phyloP scores from a whole-genome alignment of 179 eudicot genomes.

The Gypsophila paniculata region DNA sequence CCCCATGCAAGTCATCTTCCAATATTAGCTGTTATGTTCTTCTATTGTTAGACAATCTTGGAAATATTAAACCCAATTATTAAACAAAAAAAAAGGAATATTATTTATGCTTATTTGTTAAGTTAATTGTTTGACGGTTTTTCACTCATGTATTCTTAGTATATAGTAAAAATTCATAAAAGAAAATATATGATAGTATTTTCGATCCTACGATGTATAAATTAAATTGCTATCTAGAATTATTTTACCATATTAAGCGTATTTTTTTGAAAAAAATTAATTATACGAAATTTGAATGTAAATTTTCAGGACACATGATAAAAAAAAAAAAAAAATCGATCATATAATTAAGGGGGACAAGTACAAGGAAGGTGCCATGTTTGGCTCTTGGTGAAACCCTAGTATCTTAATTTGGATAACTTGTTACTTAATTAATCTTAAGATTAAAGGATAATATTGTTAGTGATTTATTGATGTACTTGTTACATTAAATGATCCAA shows the following conservation, averaged over 20 bases:
- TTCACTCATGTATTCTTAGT: no score
- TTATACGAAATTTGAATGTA: no score
- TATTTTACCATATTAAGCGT: no score
- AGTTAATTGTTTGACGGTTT: not conserved
- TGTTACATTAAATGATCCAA: not conserved
- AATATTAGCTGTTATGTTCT: conserved; percentile 34
- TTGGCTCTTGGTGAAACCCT: conserved; percentile 8
- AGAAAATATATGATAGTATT: no score
- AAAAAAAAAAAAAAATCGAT: no score
- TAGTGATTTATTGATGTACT: not conserved
- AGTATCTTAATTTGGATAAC: conserved; percentile 3
- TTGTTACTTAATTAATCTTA: conserved; percentile 7
- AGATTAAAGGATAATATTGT: not conserved
- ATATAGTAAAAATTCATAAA: no score
- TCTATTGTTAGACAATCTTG: conserved; percentile 21
- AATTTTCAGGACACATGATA: no score
- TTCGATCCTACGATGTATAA: no score
- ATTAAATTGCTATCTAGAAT: no score
- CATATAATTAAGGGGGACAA: conserved; percentile 9
- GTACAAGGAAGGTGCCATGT: conserved; percentile 17
- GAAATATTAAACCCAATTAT: not conserved
- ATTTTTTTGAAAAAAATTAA: no score
- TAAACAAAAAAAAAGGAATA: conserved; percentile 3
- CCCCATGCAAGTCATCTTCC: conserved; percentile 17
- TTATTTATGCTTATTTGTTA: conserved; percentile 2